Percentiles rank a stretch among this genome's conserved stretches.
phyloP scores from a whole-genome alignment of 805 yeast genomes.

The Zygoascus bituminiphila region DNA sequence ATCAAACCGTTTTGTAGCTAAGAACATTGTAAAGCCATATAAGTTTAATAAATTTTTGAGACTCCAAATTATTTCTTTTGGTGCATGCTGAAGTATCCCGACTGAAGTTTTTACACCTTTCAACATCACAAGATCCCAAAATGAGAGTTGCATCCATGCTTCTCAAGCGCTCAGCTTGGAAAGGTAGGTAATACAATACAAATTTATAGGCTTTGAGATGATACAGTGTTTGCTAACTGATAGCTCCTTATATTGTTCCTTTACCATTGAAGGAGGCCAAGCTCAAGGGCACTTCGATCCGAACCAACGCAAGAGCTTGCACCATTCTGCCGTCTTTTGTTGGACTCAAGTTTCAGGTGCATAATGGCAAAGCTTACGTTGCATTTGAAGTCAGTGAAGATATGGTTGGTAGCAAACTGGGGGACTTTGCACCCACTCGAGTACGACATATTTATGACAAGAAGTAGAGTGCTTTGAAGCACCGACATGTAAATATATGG shows the following conservation, averaged over 20 bases:
- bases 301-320: slow-evolving; percentile 94
- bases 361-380: slow-evolving; percentile 91
- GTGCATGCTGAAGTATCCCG: not conserved
- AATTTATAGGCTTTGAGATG: no score
- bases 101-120: slow-evolving; percentile 1
- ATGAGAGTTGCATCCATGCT: slow-evolving; percentile 29
- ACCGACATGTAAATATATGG: no score
- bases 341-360: slow-evolving; percentile 89
- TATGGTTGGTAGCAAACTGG: slow-evolving; percentile 94
- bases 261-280: slow-evolving; percentile 85
- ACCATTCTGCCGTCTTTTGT: slow-evolving; percentile 94
- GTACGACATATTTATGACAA: slow-evolving; percentile 3
- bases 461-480: not conserved
- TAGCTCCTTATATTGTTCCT: slow-evolving; percentile 89
- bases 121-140: slow-evolving; percentile 2
- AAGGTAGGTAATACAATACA: slow-evolving; percentile 24
- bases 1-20: slow-evolving; percentile 17
- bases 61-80: slow-evolving; percentile 5
- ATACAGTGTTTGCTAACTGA: not conserved
- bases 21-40: slow-evolving; percentile 8
- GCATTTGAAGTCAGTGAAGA: slow-evolving; percentile 81
- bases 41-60: not conserved
- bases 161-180: slow-evolving; percentile 37
- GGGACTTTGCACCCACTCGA: slow-evolving; percentile 84
- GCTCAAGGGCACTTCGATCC: slow-evolving; percentile 71